Percentiles rank a stretch among this genome's conserved stretches.
Conservation (phyloP, 352 stramenopile genomes). For the Phytopythium chamaehyphon region DNA sequence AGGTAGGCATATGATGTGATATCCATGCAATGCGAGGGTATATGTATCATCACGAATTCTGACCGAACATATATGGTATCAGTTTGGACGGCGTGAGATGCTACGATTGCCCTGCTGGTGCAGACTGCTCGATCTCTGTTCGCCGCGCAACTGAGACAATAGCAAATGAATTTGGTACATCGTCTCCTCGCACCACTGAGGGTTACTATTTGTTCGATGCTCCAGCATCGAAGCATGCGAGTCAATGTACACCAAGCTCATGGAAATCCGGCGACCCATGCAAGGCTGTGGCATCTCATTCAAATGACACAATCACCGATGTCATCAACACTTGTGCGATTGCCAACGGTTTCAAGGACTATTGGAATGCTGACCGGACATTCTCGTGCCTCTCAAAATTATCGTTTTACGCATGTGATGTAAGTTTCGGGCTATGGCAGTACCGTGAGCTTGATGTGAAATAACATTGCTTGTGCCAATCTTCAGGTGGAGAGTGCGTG, state of each 20-base stretch:
- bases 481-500: conserved; percentile 42
- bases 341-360: conserved; percentile 33
- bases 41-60: too few relatives aligned
- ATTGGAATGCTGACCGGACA: conserved; percentile 48
- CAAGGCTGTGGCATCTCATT: conserved; percentile 18
- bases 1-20: conserved; percentile 28
- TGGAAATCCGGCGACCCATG: conserved; percentile 54
- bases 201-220: conserved; percentile 57
- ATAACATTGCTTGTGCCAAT: not conserved
- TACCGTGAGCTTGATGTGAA: too few relatives aligned
- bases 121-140: conserved; percentile 44
- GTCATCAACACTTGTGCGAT: conserved; percentile 41
- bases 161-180: conserved; percentile 35
- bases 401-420: conserved; percentile 65
- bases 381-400: conserved; percentile 56
- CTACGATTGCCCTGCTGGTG: conserved; percentile 46
- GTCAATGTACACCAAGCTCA: conserved; percentile 23
- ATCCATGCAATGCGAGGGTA: too few relatives aligned
- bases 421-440: conserved; percentile 16
- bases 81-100: conserved; percentile 57
- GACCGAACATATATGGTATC: not conserved
- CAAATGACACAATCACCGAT: conserved; percentile 16
- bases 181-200: conserved; percentile 45
- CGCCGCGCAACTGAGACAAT: conserved; percentile 49
- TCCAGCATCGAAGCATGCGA: conserved; percentile 31